Conservation (phyloP, 441 rosid species). For the Melastoma candidum region DNA sequence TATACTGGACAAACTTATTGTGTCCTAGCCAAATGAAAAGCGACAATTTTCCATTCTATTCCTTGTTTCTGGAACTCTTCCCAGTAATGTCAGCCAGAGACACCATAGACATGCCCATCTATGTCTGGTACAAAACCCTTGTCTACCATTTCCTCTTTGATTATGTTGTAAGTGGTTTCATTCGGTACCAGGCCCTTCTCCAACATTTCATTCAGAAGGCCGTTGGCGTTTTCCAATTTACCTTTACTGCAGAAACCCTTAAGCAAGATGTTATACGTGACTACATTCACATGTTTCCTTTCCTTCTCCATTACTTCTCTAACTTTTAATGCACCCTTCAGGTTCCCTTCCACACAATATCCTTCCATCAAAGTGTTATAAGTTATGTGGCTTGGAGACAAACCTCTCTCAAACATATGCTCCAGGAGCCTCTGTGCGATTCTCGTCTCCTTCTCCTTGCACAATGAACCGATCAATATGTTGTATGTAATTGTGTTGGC, state of each 20-base stretch:
- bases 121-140: conserved; percentile 77
- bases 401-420: conserved; percentile 36
- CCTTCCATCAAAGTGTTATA: conserved; percentile 71
- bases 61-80: neutral
- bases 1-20: no score
- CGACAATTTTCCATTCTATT: no score
- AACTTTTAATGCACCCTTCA: conserved; percentile 47
- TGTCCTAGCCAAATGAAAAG: no score
- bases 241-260: conserved; percentile 56
- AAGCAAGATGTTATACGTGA: conserved; percentile 54
- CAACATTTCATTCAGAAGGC: conserved; percentile 76
- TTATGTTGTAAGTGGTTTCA: conserved; percentile 47
- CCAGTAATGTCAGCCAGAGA: conserved; percentile 3
- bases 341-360: conserved; percentile 56
- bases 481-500: conserved; percentile 54
- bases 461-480: conserved; percentile 47
- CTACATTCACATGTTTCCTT: conserved; percentile 45
- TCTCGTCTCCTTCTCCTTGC: conserved; percentile 43
- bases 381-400: conserved; percentile 52
- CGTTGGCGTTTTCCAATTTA: conserved; percentile 59
- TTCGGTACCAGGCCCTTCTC: conserved; percentile 72
- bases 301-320: conserved; percentile 60
- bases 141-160: conserved; percentile 65
- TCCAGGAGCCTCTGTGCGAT: conserved; percentile 47
- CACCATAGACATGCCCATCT: conserved; percentile 52